phyloP scores from a whole-genome alignment of 345 rosid genomes.

The Barbarea vulgaris region DNA sequence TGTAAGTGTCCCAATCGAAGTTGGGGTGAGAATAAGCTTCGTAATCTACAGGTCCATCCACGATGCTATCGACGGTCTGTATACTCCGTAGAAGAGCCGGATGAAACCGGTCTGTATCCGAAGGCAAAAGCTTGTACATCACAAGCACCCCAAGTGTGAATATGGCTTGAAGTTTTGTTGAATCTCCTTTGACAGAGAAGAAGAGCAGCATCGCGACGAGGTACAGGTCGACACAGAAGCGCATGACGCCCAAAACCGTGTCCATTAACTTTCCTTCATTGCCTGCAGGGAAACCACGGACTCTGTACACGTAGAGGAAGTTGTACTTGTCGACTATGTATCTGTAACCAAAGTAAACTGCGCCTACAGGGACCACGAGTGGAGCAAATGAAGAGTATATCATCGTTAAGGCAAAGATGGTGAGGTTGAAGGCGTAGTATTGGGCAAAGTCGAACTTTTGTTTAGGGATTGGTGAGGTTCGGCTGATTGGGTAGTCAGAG shows the following conservation, averaged over 20 bases:
- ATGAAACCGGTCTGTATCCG: conserved; percentile 62
- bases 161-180: conserved; percentile 94
- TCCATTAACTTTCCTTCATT: conserved; percentile 99
- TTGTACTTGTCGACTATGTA: conserved; percentile 96
- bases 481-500: conserved; percentile 75
- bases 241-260: conserved; percentile 76
- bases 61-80: conserved; percentile 72
- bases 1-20: conserved; percentile 88
- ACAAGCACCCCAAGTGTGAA: conserved; percentile 85
- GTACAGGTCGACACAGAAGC: conserved; percentile 87
- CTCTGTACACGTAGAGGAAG: conserved; percentile 91
- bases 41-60: conserved; percentile 83
- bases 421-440: conserved; percentile 92
- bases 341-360: conserved; percentile 90
- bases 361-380: conserved; percentile 91
- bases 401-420: conserved; percentile 90
- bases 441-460: conserved; percentile 97
- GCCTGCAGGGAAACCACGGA: conserved; percentile 92
- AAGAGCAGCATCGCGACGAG: conserved; percentile 82
- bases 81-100: conserved; percentile 75
- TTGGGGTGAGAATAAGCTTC: conserved; percentile 89
- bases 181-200: conserved; percentile 92
- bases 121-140: conserved; percentile 83
- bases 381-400: conserved; percentile 94
- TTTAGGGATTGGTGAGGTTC: conserved; percentile 89